These are phyloP conservation scores for Cercospora berteroae DNA, from an alignment of 2,329 filamentous ascomycete genomes.

Conservation along the genomic window DNA sequence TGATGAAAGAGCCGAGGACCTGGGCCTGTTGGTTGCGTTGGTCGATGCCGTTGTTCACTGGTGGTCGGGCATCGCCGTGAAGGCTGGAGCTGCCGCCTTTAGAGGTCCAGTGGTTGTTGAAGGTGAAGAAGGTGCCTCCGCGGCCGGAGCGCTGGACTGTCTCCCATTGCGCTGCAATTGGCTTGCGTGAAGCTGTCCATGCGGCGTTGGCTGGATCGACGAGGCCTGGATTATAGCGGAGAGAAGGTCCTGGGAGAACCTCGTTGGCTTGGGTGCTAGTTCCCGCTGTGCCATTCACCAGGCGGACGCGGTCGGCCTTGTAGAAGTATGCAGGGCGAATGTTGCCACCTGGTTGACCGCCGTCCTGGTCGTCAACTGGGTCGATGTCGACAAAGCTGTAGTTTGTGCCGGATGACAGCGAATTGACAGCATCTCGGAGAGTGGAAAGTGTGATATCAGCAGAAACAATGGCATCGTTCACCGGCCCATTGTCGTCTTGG, in stretches of 20 bases:
- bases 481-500: constrained; percentile 64
- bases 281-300: constrained; percentile 61
- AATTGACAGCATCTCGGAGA: constrained; percentile 53
- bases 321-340: constrained; percentile 71
- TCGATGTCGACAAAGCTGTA: constrained; percentile 62
- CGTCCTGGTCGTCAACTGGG: constrained; percentile 61
- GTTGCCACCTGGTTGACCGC: constrained; percentile 67
- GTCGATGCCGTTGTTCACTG: constrained; percentile 63
- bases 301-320: constrained; percentile 57
- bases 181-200: constrained; percentile 64
- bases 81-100: constrained; percentile 66
- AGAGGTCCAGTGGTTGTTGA: constrained; percentile 67
- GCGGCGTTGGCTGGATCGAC: constrained; percentile 62
- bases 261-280: constrained; percentile 54
- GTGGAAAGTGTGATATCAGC: constrained; percentile 60
- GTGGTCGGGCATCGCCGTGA: constrained; percentile 64
- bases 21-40: constrained; percentile 57
- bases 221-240: constrained; percentile 67
- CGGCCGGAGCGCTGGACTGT: constrained; percentile 48
- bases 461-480: constrained; percentile 57
- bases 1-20: constrained; percentile 59
- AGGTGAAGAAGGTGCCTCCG: constrained; percentile 62
- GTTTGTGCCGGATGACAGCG: constrained; percentile 46
- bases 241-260: constrained; percentile 57
- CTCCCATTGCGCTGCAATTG: constrained; percentile 65